These are phyloP conservation scores for Paecilomyces niveus DNA, from an alignment of 2,329 filamentous ascomycete species.

Conservation along the genomic window DNA sequence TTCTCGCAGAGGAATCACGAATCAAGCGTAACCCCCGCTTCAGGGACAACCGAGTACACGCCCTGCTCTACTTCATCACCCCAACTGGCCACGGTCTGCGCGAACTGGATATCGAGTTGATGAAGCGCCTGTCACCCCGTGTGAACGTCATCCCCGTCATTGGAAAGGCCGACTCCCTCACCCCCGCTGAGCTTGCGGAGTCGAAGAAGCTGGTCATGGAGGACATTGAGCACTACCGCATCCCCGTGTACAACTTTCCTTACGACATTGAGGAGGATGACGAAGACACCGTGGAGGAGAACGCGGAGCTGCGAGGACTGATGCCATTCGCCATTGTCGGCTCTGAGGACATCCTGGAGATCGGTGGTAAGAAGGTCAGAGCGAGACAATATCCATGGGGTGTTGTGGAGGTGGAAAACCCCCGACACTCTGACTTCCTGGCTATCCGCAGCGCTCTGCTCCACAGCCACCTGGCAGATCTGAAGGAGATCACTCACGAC, in stretches of 20 bases:
- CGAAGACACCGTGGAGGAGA: slow-evolving; percentile 98
- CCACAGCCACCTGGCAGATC: slow-evolving; percentile 93
- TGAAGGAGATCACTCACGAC: slow-evolving; percentile 99
- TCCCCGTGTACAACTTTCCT: slow-evolving; percentile 99
- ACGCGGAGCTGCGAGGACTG: slow-evolving; percentile 89
- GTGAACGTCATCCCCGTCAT: slow-evolving; percentile 99
- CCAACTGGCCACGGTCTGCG: slow-evolving; percentile 95
- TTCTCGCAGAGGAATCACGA: slow-evolving; percentile 96
- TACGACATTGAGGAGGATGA: slow-evolving; percentile 99
- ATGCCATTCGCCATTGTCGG: slow-evolving; percentile 99
- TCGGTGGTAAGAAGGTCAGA: slow-evolving; percentile 84
- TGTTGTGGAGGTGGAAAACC: slow-evolving; percentile 98
- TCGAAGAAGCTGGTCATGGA: slow-evolving; percentile 99
- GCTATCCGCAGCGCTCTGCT: slow-evolving; percentile 93
- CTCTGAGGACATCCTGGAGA: slow-evolving; percentile 90
- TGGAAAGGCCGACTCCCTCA: slow-evolving; percentile 95
- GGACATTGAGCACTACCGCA: slow-evolving; percentile 99
- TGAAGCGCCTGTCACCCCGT: slow-evolving; percentile 96
- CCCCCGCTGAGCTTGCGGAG: slow-evolving; percentile 90
- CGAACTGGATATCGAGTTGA: slow-evolving; percentile 97
- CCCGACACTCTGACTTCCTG: slow-evolving; percentile 96
- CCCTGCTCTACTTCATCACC: slow-evolving; percentile 98
- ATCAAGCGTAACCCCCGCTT: slow-evolving; percentile 99
- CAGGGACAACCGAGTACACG: slow-evolving; percentile 97
- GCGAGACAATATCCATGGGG: slow-evolving; percentile 98